A percentile compares a stretch with the other conserved stretches of the same genome.
These are phyloP conservation scores for Pythium myriotylum DNA, from an alignment of 352 stramenopile genomes.

Conservation along the genomic window DNA sequence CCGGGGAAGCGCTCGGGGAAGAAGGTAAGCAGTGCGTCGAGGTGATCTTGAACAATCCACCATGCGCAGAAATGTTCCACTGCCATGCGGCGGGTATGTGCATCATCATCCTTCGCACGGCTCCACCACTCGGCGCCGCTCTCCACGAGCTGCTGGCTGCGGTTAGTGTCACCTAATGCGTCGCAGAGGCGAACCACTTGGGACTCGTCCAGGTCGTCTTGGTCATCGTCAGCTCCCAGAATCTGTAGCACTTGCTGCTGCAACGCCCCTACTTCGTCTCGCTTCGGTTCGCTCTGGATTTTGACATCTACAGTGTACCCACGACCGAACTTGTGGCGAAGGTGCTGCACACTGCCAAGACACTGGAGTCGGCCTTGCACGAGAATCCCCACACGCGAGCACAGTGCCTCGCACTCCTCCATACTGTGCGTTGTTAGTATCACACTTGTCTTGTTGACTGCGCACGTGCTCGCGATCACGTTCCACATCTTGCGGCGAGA, in stretches of 20 bases:
- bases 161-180: slow-evolving; percentile 10
- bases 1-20: slow-evolving; percentile 18
- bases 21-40: slow-evolving; percentile 22
- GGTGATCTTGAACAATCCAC: slow-evolving; percentile 19
- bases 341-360: slow-evolving; percentile 75
- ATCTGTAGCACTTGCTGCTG: not conserved
- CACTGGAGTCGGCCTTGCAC: slow-evolving; percentile 37
- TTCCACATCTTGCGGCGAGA: slow-evolving; percentile 92
- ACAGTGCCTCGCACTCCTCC: slow-evolving; percentile 44
- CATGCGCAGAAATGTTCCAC: slow-evolving; percentile 18
- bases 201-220: slow-evolving; percentile 7
- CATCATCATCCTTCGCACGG: not conserved
- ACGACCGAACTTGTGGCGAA: slow-evolving; percentile 92
- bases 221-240: not conserved
- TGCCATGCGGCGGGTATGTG: slow-evolving; percentile 1
- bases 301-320: slow-evolving; percentile 86
- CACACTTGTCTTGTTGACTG: slow-evolving; percentile 32
- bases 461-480: slow-evolving; percentile 74
- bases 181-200: slow-evolving; percentile 8
- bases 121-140: slow-evolving; percentile 9
- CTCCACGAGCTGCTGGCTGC: slow-evolving; percentile 5
- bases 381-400: slow-evolving; percentile 41
- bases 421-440: slow-evolving; percentile 48
- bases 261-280: slow-evolving; percentile 10
- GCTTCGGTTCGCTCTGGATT: slow-evolving; percentile 41